Evolutionary conservation across 78 protist genomes (phyloP), one percentile per base, ranked within the genome.

Genomic region (Carpediemonas membranifera): DNA sequence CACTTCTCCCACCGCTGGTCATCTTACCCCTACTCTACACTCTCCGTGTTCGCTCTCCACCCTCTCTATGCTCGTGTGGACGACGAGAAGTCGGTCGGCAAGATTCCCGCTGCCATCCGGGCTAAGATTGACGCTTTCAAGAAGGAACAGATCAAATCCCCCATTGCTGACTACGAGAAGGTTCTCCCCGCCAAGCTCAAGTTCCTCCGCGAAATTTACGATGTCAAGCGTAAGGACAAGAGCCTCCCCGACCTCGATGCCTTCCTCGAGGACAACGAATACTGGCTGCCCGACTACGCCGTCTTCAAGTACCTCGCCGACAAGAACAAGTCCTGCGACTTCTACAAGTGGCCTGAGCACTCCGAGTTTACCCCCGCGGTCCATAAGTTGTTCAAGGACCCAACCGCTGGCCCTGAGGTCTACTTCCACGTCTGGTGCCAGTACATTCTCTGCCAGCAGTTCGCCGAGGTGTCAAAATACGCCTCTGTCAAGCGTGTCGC

Each of bases 201-300:
- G 30, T 2, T 35, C 30, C 65, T 71, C 19, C 76, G 62, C 43
- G 24, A 28, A 1, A 14, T 74, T 27, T 52, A 33, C 56, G 62
- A 7, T 64, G 31, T 1, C n/a, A n/a, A n/a, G n/a, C n/a, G n/a
- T n/a, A n/a, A n/a, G n/a, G n/a, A n/a, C 21, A 51, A 51, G 55
- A 51, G 55, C 3, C 50, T 58, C n/a, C 37, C 77, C 34, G 86
- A 68, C 21, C 65, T 41, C 56, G 3, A 33, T 11, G 37, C 43
- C 19, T 81, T 41, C 59, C 44, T 68, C 18, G 55, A n/a, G 30
- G 83, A 77, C 3, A 65, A 61, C 41, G 34, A 21, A 0, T 50
- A 75, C 54, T 87, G 92, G 92, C 71, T 87, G 25, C 72, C 35
- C 33, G 70, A 82, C 35, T 84, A 87, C 61, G 82, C 88, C 21